Base-by-base conservation (phyloP, 345 rosid genomes). In the Pistacia integerrima region DNA sequence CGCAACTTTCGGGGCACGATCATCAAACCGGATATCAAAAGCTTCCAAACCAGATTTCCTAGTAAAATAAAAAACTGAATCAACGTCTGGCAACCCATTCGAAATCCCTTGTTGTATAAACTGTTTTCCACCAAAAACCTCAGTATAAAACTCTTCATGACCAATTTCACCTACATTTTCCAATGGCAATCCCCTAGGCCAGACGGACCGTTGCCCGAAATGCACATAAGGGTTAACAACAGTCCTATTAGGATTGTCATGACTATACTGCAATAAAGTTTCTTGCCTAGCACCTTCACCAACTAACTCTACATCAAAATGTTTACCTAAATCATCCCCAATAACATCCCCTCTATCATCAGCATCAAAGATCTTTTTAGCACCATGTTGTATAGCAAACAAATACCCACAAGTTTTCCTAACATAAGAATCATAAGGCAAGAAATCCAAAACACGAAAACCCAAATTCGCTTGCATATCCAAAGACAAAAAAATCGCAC, bases 141-240 rank as follows among this genome's bases (percentile, higher is more conserved):
- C 94, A 9, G 97, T 92, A 82, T 94, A 94, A 74, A 84, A 96
- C 83, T 91, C 97, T 73, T 96, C 99, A 69, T 92, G 97, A 13
- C 86, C 91, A 66, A 96, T 84, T 76, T 91, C 97, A 64, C 97
- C 97, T 4, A 96, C 97, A 82, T 94, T 87, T 82, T 96, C 98
- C 82, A 94, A 87, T 4, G 99, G 99, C 81, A 96, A 86, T 57
- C 99, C 99, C 78, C 98, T 87, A 74, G 99, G 99, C 99, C 99
- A 96, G 82, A 96, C 96, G 0, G 99, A 91, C 73, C 99, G 86
- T 83, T 96, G 99, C 18, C 98, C 98, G 5, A 96, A 96, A 85
- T 96, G 99, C 55, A 96, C 83, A 35, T 92, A 96, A 33, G 99
- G 99, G 78, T 96, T 96, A 18, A 90, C 91, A 66, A 96, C 89